Percentiles rank a stretch among this genome's conserved stretches.
Evolutionary conservation across 2,329 filamentous ascomycete species (phyloP).

Genomic region (Emergomyces africanus): DNA sequence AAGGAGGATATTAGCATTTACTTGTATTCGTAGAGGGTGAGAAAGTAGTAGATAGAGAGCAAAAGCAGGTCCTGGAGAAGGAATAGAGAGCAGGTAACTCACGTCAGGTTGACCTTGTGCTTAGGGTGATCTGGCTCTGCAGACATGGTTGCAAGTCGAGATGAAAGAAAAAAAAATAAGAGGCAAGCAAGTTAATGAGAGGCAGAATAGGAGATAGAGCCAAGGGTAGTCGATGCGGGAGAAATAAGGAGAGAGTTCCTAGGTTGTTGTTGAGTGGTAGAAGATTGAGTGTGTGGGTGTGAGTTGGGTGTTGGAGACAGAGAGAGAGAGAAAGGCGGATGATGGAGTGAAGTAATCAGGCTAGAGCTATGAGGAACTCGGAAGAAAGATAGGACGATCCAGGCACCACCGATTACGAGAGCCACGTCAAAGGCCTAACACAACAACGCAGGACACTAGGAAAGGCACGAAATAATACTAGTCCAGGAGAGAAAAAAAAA

Average conservation of each 20-base stretch:
- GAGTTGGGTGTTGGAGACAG: neutral
- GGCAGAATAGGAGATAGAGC: conserved; percentile 1
- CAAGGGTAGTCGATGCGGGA: neutral
- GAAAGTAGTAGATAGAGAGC: too few relatives aligned
- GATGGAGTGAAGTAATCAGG: neutral
- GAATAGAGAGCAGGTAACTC: conserved; percentile 28
- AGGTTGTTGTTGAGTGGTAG: neutral
- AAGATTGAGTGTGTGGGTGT: neutral
- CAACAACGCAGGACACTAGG: neutral
- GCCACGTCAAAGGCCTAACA: neutral
- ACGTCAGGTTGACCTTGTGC: conserved; percentile 76
- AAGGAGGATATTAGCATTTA: conserved; percentile 27
- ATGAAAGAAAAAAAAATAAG: conserved; percentile 8
- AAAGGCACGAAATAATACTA: neutral
- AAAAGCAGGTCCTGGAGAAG: neutral
- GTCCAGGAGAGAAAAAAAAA: neutral
- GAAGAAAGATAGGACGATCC: conserved; percentile 4
- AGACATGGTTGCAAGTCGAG: conserved; percentile 48
- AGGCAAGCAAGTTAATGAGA: conserved; percentile 4
- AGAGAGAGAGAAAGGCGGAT: neutral
- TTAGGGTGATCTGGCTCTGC: conserved; percentile 55
- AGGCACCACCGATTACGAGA: neutral
- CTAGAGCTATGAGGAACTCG: conserved; percentile 3
- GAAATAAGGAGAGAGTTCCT: neutral
- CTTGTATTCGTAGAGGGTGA: neutral